Base-by-base conservation (phyloP, 768 basidiomycete species). In the Rhizopogon roseolus region DNA sequence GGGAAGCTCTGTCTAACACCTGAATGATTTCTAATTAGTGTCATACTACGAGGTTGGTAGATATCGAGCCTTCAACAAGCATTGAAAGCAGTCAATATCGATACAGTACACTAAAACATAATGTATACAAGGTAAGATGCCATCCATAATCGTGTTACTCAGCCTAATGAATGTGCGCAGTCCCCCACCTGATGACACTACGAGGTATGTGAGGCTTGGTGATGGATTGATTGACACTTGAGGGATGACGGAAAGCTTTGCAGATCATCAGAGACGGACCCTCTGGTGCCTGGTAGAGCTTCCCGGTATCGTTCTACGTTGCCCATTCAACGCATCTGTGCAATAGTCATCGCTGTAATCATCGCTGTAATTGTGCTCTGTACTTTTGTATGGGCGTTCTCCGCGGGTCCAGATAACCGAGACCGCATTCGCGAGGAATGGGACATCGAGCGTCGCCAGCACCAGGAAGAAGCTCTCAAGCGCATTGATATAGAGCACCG, bases 381-480 rank as follows among this genome's bases (percentile, higher is more conserved):
- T 13, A 28, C 11, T 9, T 7, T 13, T 17, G 28, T 14, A 6
- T 44, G 6, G 25, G 5, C 6, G n/a, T 29, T 13, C 6, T 53
- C 57, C 8, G 41, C 27, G 0, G 57, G 63, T 46, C 58, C 59
- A 40, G 37, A 28, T 6, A 66, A 59, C 6, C 56, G 62, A 25
- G 54, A 68, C 8, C 59, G 64, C 9, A 22, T 57, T 1, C 66
- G 59, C 13, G 48, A 49, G 29, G 55, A 60, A 22, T 66, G 65
- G 65, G 42, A 25, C 27, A 53, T 19, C n/a, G 63, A 68, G 11
- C 16, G 28, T 6, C 22, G 58, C 9, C 57, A 50, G 27, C 61
- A 66, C 32, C 52, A 68, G 34, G 54, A 43, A 41, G 50, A 53
- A 16, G 52, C 42, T 6, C 50, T 32, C 1, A 16, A 62, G 11